A percentile compares a stretch with the other conserved stretches of the same genome.
Conservation (phyloP, 176 grass and related monocot species). For the Hordeum marinum region DNA sequence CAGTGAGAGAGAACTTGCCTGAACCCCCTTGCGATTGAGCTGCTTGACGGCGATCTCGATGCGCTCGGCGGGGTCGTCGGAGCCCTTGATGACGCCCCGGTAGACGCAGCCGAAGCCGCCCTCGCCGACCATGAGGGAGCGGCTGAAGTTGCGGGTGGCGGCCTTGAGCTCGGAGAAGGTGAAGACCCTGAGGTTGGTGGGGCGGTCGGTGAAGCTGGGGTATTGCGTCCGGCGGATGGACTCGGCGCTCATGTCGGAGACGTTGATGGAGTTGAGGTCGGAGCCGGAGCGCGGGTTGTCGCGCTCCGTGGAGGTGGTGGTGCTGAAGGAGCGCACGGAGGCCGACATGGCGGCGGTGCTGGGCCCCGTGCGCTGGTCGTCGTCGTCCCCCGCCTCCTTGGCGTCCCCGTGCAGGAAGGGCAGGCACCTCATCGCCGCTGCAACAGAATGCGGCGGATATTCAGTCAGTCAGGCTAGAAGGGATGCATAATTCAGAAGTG, state of each 20-base stretch:
- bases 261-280: constrained; percentile 59
- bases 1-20: constrained; percentile 56
- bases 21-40: constrained; percentile 83
- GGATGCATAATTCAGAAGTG: not conserved
- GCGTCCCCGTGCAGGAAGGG: constrained; percentile 45
- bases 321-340: constrained; percentile 71
- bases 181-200: constrained; percentile 81
- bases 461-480: not conserved
- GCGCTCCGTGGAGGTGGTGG: constrained; percentile 61
- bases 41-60: constrained; percentile 93
- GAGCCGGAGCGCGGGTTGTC: constrained; percentile 61
- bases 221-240: constrained; percentile 65
- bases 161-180: constrained; percentile 73
- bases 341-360: constrained; percentile 31
- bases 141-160: constrained; percentile 85
- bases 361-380: not conserved
- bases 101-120: constrained; percentile 94
- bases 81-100: constrained; percentile 61
- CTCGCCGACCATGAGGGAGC: constrained; percentile 89
- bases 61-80: constrained; percentile 36
- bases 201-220: constrained; percentile 77
- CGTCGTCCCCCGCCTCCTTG: constrained; percentile 16
- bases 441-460: not conserved
- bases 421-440: constrained; percentile 48
- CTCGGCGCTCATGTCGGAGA: constrained; percentile 45